phyloP scores from a whole-genome alignment of 2,329 filamentous ascomycete genomes.

The Diaporthe capsici region DNA sequence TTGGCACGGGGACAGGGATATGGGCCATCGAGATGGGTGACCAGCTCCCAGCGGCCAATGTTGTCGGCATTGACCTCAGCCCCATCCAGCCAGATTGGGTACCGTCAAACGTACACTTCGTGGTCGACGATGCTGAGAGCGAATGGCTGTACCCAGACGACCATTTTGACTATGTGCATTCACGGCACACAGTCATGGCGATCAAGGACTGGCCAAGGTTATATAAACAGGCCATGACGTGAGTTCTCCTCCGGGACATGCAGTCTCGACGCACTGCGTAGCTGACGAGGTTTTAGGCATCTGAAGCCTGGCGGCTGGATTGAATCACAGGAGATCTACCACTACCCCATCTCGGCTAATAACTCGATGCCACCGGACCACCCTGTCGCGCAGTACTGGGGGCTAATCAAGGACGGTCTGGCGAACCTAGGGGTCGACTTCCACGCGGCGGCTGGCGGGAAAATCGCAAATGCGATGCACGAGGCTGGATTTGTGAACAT shows the following conservation, averaged over 20 bases:
- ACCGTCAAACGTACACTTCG: slow-evolving; percentile 72
- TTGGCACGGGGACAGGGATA: slow-evolving; percentile 71
- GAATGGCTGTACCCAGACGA: slow-evolving; percentile 67
- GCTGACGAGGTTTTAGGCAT: slow-evolving; percentile 49
- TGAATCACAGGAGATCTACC: slow-evolving; percentile 63
- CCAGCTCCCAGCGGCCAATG: slow-evolving; percentile 55
- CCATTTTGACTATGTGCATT: slow-evolving; percentile 73
- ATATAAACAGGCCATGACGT: slow-evolving; percentile 63
- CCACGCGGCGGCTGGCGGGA: slow-evolving; percentile 49
- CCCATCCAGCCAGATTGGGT: slow-evolving; percentile 64
- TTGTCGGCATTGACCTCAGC: slow-evolving; percentile 59
- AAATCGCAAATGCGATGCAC: slow-evolving; percentile 54
- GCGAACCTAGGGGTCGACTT: slow-evolving; percentile 56
- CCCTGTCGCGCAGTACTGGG: slow-evolving; percentile 51
- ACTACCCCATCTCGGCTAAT: slow-evolving; percentile 59
- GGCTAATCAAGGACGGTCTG: slow-evolving; percentile 48
- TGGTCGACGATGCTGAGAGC: slow-evolving; percentile 73
- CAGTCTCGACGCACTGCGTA: background rate
- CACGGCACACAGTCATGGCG: slow-evolving; percentile 68
- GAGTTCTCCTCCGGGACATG: slow-evolving; percentile 43
- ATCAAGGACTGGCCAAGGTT: slow-evolving; percentile 69
- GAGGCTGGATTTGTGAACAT: slow-evolving; percentile 61
- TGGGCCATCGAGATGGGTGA: slow-evolving; percentile 71
- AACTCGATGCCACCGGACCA: slow-evolving; percentile 59
- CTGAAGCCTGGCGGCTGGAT: slow-evolving; percentile 65